Base-by-base conservation (phyloP, 2,329 filamentous ascomycete genomes). In the Talaromyces funiculosus region DNA sequence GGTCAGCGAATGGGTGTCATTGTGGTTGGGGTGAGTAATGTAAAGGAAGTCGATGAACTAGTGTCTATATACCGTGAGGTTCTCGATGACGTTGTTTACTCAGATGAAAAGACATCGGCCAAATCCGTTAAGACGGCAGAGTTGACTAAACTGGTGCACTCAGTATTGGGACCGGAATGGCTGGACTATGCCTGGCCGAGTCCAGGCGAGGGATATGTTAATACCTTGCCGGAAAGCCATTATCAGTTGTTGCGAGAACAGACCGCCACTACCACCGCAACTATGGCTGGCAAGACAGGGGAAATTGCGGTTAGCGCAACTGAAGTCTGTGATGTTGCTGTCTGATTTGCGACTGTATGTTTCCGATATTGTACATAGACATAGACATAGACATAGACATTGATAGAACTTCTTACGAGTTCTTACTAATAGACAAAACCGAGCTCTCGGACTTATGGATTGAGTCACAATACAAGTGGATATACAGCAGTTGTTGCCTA, bases 21-120 rank as follows among this genome's bases (percentile, higher is more conserved):
- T 59, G 85, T 88, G 40, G 86, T 88, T 75, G 85, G 85, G 10
- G 85, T 87, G 29, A 86, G 83, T 66, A 83, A 80, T 51, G 68
- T 81, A 3, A 75, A 76, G 8, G 85, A 88, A 70, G 70, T 88
- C 53, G 80, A 86, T 62, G 85, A 87, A 74, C 86, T 84, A 1
- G 79, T 87, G 73, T 77, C 83, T 47, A 84, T 83, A 40, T 84
- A 81, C 78, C 72, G 73, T 56, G 78, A 75, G 67, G 77, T 82
- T 29, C 64, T 83, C 10, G 78, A 82, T 42, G 79, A 79, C 1
- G 42, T 24, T 22, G 55, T 82, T 10, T 75, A 78, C 61, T 73
- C 77, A 35, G 64, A 63, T 16, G 40, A 26, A 12, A 63, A 67
- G 3, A 62, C 55, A 40, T 59, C 26, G 49, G 59, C 26, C 12